Evolutionary conservation across 2,329 filamentous ascomycete genomes (phyloP).

Genomic region (Herpotrichia juniperi): DNA sequence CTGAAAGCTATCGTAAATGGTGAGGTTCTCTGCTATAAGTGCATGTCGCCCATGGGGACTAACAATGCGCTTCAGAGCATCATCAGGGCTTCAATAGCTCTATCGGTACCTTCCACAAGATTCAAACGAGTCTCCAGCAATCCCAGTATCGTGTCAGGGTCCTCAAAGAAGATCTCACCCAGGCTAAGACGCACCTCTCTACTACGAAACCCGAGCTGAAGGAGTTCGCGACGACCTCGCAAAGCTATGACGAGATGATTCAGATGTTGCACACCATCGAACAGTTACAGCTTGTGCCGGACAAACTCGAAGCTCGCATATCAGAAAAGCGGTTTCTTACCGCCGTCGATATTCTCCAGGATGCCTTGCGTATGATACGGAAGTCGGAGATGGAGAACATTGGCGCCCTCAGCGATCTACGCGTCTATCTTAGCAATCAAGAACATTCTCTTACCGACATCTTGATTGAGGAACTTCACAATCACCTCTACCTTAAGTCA

Average conservation of each 20-base stretch:
- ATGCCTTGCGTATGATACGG: conserved; percentile 80
- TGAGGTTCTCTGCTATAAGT: conserved; percentile 22
- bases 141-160: conserved; percentile 85
- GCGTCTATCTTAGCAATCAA: conserved; percentile 89
- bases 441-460: conserved; percentile 93
- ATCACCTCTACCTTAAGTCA: conserved; percentile 96
- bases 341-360: conserved; percentile 90
- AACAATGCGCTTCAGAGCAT: conserved; percentile 65
- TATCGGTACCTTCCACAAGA: conserved; percentile 98
- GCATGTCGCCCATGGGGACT: conserved; percentile 1
- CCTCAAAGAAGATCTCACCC: conserved; percentile 81
- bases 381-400: conserved; percentile 91
- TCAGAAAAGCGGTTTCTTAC: conserved; percentile 95
- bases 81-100: conserved; percentile 99
- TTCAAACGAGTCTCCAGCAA: conserved; percentile 87
- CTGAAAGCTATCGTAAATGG: conserved; percentile 91
- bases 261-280: conserved; percentile 84
- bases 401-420: conserved; percentile 83
- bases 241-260: conserved; percentile 88
- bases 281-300: conserved; percentile 85
- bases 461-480: conserved; percentile 94
- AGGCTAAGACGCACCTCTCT: conserved; percentile 80
- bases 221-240: conserved; percentile 84
- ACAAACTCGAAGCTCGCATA: conserved; percentile 91
- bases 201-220: conserved; percentile 89